A percentile compares a stretch with the other conserved stretches of the same genome.
Evolutionary conservation across 495 filamentous ascomycete genomes (phyloP).

Genomic region (Lichenothelia convexa): DNA sequence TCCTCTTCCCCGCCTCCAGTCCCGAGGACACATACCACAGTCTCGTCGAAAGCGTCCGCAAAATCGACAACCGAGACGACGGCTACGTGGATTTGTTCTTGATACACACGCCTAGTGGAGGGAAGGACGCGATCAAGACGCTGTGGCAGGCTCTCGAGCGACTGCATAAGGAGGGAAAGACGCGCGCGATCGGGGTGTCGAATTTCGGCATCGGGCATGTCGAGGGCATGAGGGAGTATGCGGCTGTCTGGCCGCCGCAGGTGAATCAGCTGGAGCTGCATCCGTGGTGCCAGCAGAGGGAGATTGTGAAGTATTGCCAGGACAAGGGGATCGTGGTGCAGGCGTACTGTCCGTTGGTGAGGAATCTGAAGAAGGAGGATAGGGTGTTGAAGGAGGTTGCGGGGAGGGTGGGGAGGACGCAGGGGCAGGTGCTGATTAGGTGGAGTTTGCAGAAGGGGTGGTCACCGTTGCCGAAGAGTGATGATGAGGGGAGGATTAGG

Average conservation of each 20-base stretch:
- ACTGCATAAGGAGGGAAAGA: constrained; percentile 35
- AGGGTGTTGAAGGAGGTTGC: constrained; percentile 32
- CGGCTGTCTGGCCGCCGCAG: constrained; percentile 43
- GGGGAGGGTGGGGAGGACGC: constrained; percentile 29
- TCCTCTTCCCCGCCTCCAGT: constrained; percentile 36
- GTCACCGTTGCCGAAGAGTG: constrained; percentile 35
- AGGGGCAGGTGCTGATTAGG: constrained; percentile 23
- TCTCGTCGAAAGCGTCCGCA: constrained; percentile 40
- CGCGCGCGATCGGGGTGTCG: constrained; percentile 48
- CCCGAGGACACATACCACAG: constrained; percentile 39
- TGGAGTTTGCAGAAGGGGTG: constrained; percentile 30
- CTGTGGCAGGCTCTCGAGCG: constrained; percentile 51
- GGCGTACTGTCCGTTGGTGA: constrained; percentile 49
- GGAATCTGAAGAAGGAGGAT: constrained; percentile 41
- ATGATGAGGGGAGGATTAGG: constrained; percentile 24
- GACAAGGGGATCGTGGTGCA: constrained; percentile 40
- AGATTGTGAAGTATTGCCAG: constrained; percentile 41
- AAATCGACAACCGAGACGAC: constrained; percentile 35
- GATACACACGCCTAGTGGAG: constrained; percentile 43
- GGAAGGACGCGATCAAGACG: constrained; percentile 32
- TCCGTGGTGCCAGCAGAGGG: constrained; percentile 47
- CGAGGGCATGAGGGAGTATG: constrained; percentile 42
- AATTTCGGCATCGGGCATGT: constrained; percentile 48
- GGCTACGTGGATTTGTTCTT: constrained; percentile 56
- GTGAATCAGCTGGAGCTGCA: constrained; percentile 61